A percentile compares a stretch with the other conserved stretches of the same genome.
phyloP scores from a whole-genome alignment of 2,329 filamentous ascomycete genomes.

The Aspergillus sp. region DNA sequence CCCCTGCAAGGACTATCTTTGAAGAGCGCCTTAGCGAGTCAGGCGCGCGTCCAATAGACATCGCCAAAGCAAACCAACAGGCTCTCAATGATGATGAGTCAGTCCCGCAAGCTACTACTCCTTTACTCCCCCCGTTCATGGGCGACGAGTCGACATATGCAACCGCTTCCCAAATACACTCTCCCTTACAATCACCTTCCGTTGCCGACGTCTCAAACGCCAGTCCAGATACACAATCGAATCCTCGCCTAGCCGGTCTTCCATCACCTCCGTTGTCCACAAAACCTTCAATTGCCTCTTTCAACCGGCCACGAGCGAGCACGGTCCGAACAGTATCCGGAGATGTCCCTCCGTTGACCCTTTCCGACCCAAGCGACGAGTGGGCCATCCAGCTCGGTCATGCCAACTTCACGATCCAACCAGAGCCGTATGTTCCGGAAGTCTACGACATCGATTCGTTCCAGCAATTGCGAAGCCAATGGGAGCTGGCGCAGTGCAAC shows the following conservation, averaged over 20 bases:
- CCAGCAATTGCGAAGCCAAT: constrained; percentile 73
- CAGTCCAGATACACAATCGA: constrained; percentile 49
- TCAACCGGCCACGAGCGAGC: constrained; percentile 58
- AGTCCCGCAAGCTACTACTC: constrained; percentile 74
- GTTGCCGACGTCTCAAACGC: constrained; percentile 64
- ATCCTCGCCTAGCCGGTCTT: constrained; percentile 53
- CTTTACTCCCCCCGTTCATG: constrained; percentile 81
- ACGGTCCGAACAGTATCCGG: constrained; percentile 49
- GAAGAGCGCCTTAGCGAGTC: constrained; percentile 58
- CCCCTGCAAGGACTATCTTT: constrained; percentile 67
- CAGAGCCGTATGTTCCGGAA: constrained; percentile 76
- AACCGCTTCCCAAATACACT: constrained; percentile 66
- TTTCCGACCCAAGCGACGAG: constrained; percentile 70
- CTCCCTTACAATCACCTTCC: constrained; percentile 84
- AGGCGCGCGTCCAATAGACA: constrained; percentile 56
- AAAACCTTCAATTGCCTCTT: constrained; percentile 77
- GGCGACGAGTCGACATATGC: constrained; percentile 56
- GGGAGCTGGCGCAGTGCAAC: constrained; percentile 81
- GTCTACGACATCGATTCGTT: constrained; percentile 63
- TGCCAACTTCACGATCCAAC: constrained; percentile 88
- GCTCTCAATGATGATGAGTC: constrained; percentile 52
- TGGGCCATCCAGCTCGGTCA: constrained; percentile 88
- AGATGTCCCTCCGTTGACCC: constrained; percentile 62
- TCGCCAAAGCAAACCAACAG: constrained; percentile 57
- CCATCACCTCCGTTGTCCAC: constrained; percentile 76